Base-by-base conservation (phyloP, 257 asterid species). In the Paraleonurus japonicus region DNA sequence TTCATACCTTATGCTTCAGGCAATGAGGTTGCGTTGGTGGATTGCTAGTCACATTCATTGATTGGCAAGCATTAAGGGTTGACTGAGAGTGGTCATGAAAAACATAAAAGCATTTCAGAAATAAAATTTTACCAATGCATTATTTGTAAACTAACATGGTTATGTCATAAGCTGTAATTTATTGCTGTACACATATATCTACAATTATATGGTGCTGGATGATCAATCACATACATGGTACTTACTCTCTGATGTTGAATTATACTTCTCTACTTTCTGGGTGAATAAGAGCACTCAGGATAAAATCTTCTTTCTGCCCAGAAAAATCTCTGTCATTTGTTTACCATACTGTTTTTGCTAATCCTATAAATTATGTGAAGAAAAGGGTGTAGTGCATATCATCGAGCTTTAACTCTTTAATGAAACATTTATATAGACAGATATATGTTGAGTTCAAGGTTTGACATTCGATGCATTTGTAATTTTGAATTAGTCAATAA, bases 401-500 rank as follows among this genome's bases (percentile, higher is more conserved):
- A 48, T 58, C 67, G 65, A 61, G 8, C 45, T 59, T 70, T 48
- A 19, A 68, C 32, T 47, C 48, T 54, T 61, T 58, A 70, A 43
- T 33, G 30, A 47, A 68, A 43, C 13, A 33, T 48, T 53, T 37
- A 13, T 61, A 33, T 47, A 20, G 43, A 53, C 32, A 54, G 37
- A 28, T 54, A 59, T 24, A 35, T 22, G 37, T 28, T 70, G 58
- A 41, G 65, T 20, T 26, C 23, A 12, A 53, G 55, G 16, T 65
- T 65, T 69, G 8, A 23, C 39, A 22, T 58, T 43, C 11, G 4
- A 30, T 66, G 20, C 32, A 59, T 73, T 39, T 43, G 22, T 33
- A 15, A 74, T 54, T 70, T 48, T 66, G 32, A 66, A 16, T 15
- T n/a, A 39, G n/a, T 64, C 19, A n/a, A 50, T 35, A 15, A 32